A percentile compares a stretch with the other conserved stretches of the same genome.
Conservation (phyloP, 345 rosid genomes). For the Eucalyptus coolabah region DNA sequence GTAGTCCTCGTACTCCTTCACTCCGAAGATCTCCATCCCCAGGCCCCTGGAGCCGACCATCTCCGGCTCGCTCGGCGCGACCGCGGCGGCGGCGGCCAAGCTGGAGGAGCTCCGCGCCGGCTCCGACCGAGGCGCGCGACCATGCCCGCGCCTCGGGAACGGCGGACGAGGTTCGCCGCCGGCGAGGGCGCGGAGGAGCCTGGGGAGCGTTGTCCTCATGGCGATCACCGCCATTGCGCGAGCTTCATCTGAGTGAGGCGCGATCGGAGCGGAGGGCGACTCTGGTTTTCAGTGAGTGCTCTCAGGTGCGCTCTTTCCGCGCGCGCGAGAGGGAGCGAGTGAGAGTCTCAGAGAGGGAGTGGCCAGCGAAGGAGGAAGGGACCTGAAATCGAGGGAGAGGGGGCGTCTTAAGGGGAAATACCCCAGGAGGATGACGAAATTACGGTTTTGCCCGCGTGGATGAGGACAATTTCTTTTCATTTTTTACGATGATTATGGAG, state of each 20-base stretch:
- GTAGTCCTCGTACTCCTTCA: conserved; percentile 79
- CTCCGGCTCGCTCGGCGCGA: conserved; percentile 10
- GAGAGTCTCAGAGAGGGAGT: neutral
- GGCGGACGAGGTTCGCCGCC: neutral
- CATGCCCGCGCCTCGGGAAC: neutral
- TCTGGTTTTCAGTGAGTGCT: neutral
- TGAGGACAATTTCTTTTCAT: neutral
- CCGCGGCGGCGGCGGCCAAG: conserved; percentile 15
- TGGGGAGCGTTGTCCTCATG: neutral
- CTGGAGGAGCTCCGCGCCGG: neutral
- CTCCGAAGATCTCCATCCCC: conserved; percentile 22
- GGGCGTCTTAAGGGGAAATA: neutral
- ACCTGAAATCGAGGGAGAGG: neutral
- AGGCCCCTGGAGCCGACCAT: conserved; percentile 1
- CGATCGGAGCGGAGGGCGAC: neutral
- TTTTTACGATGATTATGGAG: neutral
- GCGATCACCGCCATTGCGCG: neutral
- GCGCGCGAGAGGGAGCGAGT: neutral
- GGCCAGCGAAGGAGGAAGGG: neutral
- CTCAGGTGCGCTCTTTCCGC: neutral
- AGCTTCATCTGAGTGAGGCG: neutral
- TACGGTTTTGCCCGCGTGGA: neutral
- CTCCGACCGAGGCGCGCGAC: neutral
- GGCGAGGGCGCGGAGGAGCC: neutral
- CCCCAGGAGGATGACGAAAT: neutral